Base-by-base conservation (phyloP, 495 filamentous ascomycete species). In the Penicillium coffeae region DNA sequence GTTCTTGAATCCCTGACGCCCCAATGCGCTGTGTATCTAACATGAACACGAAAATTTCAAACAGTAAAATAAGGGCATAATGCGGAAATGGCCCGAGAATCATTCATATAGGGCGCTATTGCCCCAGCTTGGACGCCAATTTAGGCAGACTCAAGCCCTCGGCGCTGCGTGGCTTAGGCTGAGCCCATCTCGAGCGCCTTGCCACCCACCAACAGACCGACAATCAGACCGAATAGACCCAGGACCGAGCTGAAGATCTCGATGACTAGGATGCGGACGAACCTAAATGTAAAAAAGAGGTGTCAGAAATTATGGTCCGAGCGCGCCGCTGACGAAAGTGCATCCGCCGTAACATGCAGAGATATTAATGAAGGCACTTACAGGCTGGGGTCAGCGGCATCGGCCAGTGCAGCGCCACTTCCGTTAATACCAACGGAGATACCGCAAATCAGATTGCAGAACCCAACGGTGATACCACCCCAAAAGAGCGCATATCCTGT, bases 241-340 rank as follows among this genome's bases (percentile, higher is more conserved):
- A 99, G 76, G 15, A 99, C 90, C 6, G 93, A 97, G 62, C 93
- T 96, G 77, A 99, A 99, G 66, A 99, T 99, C 71, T 99, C 94
- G 58, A 99, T 90, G 54, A 99, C 91, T 34, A 99, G 84, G 58
- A 97, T 95, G 75, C 95, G 96, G 69, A 99, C 91, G 72, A 99
- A 99, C 41, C 90, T 96, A 48, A 54, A 47, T 48, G 12, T 16
- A n/a, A 32, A 34, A 16, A 37, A 39, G 18, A 51, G 54, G 32
- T 51, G 55, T 36, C 18, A 30, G 25, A 30, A 30, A 30, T 10
- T 4, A 30, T 30, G 25, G 25, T 18, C 13, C 33, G 14, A 50
- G 35, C 20, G 46, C 21, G 20, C 42, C 35, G n/a, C 25, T 38
- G 44, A 42, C 42, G 38, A 47, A 42, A 38, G 38, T 13, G 8